Evolutionary conservation across 2,329 filamentous ascomycete species (phyloP).

Genomic region (Hymenoscyphus fructigenus): DNA sequence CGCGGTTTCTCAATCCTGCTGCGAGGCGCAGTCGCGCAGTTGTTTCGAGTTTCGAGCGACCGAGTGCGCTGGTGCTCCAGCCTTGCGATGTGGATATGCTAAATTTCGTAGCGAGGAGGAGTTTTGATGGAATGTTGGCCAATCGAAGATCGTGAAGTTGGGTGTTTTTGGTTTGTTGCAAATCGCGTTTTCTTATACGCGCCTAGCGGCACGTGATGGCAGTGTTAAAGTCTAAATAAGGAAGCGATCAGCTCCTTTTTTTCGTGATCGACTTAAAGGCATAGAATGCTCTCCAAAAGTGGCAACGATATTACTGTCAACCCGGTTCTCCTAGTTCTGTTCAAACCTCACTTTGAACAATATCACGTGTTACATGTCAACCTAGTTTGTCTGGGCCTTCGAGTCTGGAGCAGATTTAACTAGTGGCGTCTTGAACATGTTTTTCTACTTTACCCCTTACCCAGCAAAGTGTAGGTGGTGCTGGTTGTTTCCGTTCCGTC

Average conservation of each 20-base stretch:
- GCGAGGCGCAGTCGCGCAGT: background rate
- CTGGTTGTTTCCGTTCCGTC: too few species aligned
- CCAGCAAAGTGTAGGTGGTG: too few species aligned
- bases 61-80: background rate
- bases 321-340: too few species aligned
- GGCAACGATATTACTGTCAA: too few species aligned
- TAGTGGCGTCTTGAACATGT: too few species aligned
- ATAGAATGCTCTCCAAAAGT: too few species aligned
- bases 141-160: background rate
- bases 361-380: background rate
- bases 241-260: background rate
- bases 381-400: background rate
- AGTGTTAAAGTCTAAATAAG: background rate
- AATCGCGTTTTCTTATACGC: conserved; percentile 3
- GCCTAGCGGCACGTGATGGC: background rate
- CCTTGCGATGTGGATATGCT: background rate
- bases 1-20: background rate
- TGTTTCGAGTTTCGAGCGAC: background rate
- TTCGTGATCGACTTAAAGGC: background rate
- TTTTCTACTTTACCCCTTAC: too few species aligned
- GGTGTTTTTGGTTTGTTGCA: background rate
- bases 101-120: background rate
- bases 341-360: too few species aligned
- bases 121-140: background rate
- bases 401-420: background rate